Conservation (phyloP, 2,329 filamentous ascomycete genomes). For the Hymenoscyphus fraxineus region DNA sequence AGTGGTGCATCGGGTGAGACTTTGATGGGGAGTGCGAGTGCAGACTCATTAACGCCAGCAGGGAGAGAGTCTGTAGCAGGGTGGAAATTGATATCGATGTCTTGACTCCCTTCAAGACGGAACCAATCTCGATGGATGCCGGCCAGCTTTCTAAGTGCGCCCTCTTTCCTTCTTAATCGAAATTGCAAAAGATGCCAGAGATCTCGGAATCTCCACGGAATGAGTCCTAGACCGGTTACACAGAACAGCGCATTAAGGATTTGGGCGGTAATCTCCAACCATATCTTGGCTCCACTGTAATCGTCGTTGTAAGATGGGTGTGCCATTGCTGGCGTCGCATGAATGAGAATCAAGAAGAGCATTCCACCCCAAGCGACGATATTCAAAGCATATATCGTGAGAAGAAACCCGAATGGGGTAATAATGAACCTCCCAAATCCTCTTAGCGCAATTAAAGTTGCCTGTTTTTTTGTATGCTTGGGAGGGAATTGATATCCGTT, state of each 20-base stretch:
- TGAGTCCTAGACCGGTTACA: conserved; percentile 78
- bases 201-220: conserved; percentile 79
- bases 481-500: conserved; percentile 28
- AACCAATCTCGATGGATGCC: conserved; percentile 73
- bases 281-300: conserved; percentile 67
- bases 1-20: conserved; percentile 59
- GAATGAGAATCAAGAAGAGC: conserved; percentile 78
- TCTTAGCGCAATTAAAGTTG: conserved; percentile 51
- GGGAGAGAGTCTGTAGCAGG: conserved; percentile 38
- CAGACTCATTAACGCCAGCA: conserved; percentile 37
- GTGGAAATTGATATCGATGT: conserved; percentile 37
- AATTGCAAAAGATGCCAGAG: conserved; percentile 62
- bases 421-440: conserved; percentile 67
- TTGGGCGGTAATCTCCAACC: conserved; percentile 80
- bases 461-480: conserved; percentile 54
- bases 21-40: conserved; percentile 60
- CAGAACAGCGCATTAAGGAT: conserved; percentile 81
- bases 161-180: conserved; percentile 15
- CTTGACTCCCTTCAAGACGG: conserved; percentile 60
- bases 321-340: conserved; percentile 71
- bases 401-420: conserved; percentile 70
- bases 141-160: conserved; percentile 38
- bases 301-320: conserved; percentile 44
- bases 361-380: conserved; percentile 85
- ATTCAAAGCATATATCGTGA: conserved; percentile 75